phyloP scores from a whole-genome alignment of 1,284 basidiomycete genomes.

The Austroboletus novae-zelandiae region DNA sequence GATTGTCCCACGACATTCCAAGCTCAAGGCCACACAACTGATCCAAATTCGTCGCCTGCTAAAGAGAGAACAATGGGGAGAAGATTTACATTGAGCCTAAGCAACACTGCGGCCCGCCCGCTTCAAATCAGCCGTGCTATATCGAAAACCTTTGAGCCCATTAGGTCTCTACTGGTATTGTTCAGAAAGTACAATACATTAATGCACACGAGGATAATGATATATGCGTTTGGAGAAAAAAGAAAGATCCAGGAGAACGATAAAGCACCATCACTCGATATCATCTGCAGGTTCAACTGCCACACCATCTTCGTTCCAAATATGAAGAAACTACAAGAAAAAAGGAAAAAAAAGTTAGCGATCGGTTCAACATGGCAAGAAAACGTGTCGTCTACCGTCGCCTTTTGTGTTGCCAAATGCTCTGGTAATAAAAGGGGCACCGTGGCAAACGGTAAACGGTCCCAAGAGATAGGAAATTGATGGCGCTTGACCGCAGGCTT shows the following conservation, averaged over 20 bases:
- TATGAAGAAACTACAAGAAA: constrained; percentile 59
- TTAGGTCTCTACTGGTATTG: constrained; percentile 3
- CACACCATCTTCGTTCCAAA: constrained; percentile 81
- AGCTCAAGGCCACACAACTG: too few species aligned
- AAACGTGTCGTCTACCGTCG: constrained; percentile 43
- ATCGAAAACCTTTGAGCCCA: too few species aligned
- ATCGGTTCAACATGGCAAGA: not conserved
- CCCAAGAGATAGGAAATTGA: constrained; percentile 66
- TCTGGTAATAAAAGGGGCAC: constrained; percentile 54
- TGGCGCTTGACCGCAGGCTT: constrained; percentile 67
- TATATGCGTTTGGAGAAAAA: constrained; percentile 16
- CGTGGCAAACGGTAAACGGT: constrained; percentile 64
- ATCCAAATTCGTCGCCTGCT: too few species aligned
- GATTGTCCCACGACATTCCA: too few species aligned
- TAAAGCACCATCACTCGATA: constrained; percentile 20
- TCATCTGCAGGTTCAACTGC: constrained; percentile 66
- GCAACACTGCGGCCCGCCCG: too few species aligned
- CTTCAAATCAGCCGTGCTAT: too few species aligned
- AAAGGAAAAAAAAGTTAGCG: not conserved
- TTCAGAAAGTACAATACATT: constrained; percentile 27
- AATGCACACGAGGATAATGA: constrained; percentile 26
- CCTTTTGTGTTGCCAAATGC: constrained; percentile 58
- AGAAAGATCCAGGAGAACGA: not conserved
- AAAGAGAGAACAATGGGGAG: too few species aligned
- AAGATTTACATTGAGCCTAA: too few species aligned